Percentiles rank a stretch among this genome's conserved stretches.
Evolutionary conservation across 78 protist species (phyloP).

Genomic region (Dictyostelium capitatum): DNA sequence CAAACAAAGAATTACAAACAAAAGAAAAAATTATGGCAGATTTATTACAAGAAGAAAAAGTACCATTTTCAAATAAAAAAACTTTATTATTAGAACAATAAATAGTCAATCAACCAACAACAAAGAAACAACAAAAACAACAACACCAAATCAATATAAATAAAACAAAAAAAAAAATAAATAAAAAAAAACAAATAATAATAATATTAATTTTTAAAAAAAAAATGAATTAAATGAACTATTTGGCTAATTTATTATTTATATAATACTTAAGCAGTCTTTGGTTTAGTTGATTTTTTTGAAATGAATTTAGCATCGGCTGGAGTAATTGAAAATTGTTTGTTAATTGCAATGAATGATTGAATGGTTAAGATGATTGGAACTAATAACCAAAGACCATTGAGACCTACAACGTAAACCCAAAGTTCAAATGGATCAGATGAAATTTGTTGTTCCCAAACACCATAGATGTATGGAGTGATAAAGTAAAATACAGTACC

Average conservation of each 20-base stretch:
- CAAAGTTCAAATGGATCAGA: constrained; percentile 81
- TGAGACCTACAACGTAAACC: constrained; percentile 83
- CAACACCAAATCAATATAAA: neutral
- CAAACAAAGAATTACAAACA: neutral
- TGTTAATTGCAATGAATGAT: constrained; percentile 55
- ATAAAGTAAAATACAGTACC: constrained; percentile 81
- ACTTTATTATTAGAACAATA: neutral
- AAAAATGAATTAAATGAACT: neutral
- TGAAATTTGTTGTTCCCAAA: constrained; percentile 61
- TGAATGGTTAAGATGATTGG: constrained; percentile 76
- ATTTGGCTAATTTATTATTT: neutral
- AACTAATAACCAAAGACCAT: constrained; percentile 72
- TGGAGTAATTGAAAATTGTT: neutral
- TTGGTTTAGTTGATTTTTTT: neutral
- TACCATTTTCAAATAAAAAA: constrained; percentile 28
- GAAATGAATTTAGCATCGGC: constrained; percentile 13
- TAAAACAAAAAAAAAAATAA: neutral
- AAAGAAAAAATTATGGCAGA: constrained; percentile 1
- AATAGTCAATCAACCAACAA: neutral
- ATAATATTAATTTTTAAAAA: neutral
- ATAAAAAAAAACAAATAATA: neutral
- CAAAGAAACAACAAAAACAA: neutral
- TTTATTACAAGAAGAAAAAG: constrained; percentile 56
- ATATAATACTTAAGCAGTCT: constrained; percentile 3
- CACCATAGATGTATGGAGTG: constrained; percentile 83